Conservation (phyloP, 345 rosid genomes). For the Acer negundo region DNA sequence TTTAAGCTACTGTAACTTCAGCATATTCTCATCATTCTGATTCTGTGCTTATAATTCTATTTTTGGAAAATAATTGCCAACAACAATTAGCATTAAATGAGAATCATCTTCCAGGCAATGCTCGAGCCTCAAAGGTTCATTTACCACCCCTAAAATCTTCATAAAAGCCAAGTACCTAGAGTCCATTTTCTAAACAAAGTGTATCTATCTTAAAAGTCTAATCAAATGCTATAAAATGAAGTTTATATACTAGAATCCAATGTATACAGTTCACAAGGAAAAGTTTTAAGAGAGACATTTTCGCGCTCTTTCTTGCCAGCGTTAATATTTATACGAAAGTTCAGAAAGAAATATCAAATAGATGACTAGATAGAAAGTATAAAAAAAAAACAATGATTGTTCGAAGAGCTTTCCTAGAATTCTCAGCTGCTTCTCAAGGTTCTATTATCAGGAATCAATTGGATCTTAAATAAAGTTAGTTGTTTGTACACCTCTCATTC, state of each 20-base stretch:
- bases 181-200: not conserved
- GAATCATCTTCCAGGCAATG: not conserved
- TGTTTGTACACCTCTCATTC: not conserved
- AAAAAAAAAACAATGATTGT: not conserved
- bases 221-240: not conserved
- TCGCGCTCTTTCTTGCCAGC: not conserved
- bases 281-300: not conserved
- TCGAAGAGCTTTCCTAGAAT: not conserved
- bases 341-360: not conserved
- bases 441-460: constrained; percentile 4
- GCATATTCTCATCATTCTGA: not conserved
- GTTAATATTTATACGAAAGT: not conserved
- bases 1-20: not conserved
- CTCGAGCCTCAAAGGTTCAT: not conserved
- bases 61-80: not conserved
- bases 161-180: not conserved
- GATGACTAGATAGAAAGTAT: not conserved
- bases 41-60: not conserved
- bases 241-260: not conserved
- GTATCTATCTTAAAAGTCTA: constrained; percentile 1
- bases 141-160: not conserved
- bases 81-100: not conserved
- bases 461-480: not conserved
- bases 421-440: not conserved
- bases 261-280: not conserved